Conservation (phyloP, 2,329 filamentous ascomycete genomes). For the Pestalotiopsis sp. region DNA sequence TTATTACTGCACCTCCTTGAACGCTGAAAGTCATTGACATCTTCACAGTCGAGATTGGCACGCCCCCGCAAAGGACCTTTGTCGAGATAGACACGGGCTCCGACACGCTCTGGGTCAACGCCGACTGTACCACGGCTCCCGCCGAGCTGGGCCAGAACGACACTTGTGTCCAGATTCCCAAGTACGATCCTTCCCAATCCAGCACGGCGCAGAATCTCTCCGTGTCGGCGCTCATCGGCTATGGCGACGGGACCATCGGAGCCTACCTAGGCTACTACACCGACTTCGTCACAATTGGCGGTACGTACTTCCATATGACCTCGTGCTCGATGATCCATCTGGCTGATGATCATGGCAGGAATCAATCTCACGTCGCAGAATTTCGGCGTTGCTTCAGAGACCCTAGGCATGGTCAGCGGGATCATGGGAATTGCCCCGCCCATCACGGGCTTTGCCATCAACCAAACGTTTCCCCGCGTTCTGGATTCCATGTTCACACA, state of each 20-base stretch:
- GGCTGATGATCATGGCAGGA: neutral
- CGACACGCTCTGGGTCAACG: constrained; percentile 6
- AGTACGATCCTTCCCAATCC: neutral
- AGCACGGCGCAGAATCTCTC: neutral
- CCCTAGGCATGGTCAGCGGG: neutral
- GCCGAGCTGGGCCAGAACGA: neutral
- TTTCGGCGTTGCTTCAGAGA: neutral
- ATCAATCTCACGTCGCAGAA: neutral
- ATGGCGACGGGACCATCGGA: neutral
- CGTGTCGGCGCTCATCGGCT: neutral
- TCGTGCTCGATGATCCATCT: neutral
- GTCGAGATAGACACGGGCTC: constrained; percentile 7
- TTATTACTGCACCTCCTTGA: neutral
- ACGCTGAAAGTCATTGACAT: neutral
- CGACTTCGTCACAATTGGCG: neutral
- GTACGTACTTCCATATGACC: neutral
- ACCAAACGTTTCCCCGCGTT: constrained; percentile 2
- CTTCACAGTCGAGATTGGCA: neutral
- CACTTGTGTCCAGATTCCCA: neutral
- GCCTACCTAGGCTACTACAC: neutral
- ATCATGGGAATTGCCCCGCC: neutral
- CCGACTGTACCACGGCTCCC: neutral
- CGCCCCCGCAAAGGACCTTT: neutral
- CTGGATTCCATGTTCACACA: neutral
- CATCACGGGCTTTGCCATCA: neutral